phyloP scores from a whole-genome alignment of 768 basidiomycete species.

The Podaxis sp. region DNA sequence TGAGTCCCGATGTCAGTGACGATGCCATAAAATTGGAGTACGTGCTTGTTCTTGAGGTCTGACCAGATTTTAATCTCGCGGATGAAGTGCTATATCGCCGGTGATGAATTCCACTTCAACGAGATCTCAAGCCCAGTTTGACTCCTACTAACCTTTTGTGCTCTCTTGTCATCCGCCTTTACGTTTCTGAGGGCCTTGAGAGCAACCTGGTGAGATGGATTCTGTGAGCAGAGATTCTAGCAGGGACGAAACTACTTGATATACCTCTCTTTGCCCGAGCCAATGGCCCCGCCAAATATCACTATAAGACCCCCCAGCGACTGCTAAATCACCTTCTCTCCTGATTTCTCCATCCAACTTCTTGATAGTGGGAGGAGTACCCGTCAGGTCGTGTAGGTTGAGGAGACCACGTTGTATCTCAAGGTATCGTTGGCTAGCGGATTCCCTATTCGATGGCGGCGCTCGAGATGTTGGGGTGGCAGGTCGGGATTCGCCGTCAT shows the following conservation, averaged over 20 bases:
- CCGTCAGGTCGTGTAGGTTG: constrained; percentile 24
- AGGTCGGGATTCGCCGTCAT: background rate
- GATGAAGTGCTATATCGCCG: background rate
- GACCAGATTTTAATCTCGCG: constrained; percentile 5
- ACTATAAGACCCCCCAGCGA: constrained; percentile 54
- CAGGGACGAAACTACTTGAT: background rate
- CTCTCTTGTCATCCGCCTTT: background rate
- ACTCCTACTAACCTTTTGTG: background rate
- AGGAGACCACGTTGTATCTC: background rate
- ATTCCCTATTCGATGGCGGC: background rate
- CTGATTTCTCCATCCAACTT: constrained; percentile 51
- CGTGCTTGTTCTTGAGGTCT: background rate
- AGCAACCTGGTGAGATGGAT: constrained; percentile 1
- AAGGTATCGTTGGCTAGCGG: background rate
- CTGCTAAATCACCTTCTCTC: constrained; percentile 34
- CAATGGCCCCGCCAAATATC: constrained; percentile 57
- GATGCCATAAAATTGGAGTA: constrained; percentile 1
- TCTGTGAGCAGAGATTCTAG: background rate
- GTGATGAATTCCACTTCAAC: background rate
- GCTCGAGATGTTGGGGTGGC: background rate
- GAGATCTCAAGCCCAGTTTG: background rate
- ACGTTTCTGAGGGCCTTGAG: background rate
- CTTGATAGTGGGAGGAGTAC: constrained; percentile 52
- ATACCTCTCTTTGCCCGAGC: constrained; percentile 51
- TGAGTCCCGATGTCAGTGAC: background rate